Base-by-base conservation (phyloP, 805 yeast genomes). In the Alloascoidea hylecoeti region DNA sequence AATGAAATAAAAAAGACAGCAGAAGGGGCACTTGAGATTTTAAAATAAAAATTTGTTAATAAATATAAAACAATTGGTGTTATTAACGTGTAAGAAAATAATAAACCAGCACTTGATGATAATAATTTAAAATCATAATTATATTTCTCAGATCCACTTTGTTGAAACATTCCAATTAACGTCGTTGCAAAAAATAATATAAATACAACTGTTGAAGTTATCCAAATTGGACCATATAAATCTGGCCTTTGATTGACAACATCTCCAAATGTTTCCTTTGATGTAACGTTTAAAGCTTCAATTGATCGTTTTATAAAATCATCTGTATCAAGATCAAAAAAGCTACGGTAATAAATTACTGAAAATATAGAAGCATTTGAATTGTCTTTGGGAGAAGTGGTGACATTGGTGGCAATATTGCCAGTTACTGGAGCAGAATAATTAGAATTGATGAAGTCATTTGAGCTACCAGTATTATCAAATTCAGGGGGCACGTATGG, bases 141-240 rank as follows among this genome's bases (percentile, higher is more conserved):
- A 49, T 78, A 79, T 41, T 66, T 61, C 18, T 60, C 57, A 5
- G 65, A 60, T 15, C 60, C 61, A 16, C 57, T 54, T 36, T 54
- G 49, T 17, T 71, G 66, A n/a, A 74, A 61, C n/a, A 85, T 48
- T 36, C 77, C 75, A 2, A 82, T 70, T 15, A 82, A 68, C 0
- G 94, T 78, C 27, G 80, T 71, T 35, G 86, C 69, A 41, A 85
- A 75, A 57, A 86, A 86, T 53, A 83, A 64, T 19, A 78, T 61
- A 45, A 82, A 72, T 1, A 83, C 73, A 37, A 84, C 71, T 0
- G 95, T 79, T 0, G 86, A 85, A 9, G 89, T 81, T 34, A 88
- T 75, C 97, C 97, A 88, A 15, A 85, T 62, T 4, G 94, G 80
- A 0, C 96, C 96, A 54, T 85, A 89, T 38, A 88, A 58, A 49